phyloP scores from a whole-genome alignment of 2,329 filamentous ascomycete genomes.

The Claviceps fusiformis region DNA sequence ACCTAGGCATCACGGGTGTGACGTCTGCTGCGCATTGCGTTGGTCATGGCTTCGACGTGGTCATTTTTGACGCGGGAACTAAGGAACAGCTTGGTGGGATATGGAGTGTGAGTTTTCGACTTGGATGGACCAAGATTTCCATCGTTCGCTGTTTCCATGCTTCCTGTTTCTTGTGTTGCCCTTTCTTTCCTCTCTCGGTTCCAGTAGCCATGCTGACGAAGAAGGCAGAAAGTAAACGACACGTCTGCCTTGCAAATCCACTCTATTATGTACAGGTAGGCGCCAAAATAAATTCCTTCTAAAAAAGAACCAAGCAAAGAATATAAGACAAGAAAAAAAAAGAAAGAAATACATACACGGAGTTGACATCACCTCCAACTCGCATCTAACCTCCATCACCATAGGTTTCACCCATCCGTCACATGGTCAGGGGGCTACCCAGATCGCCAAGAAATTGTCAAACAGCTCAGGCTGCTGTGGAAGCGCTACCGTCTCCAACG shows the following conservation, averaged over 20 bases:
- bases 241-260: constrained; percentile 76
- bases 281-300: too few species aligned
- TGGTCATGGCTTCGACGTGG: constrained; percentile 73
- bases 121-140: too few species aligned
- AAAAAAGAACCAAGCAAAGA: too few species aligned
- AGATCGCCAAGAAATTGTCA: constrained; percentile 59
- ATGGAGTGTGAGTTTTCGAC: constrained; percentile 48
- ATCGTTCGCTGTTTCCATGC: too few species aligned
- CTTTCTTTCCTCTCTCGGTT: background rate
- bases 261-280: constrained; percentile 62
- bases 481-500: constrained; percentile 57
- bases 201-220: background rate
- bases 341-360: too few species aligned
- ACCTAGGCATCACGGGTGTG: constrained; percentile 57
- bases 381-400: too few species aligned
- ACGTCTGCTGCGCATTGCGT: constrained; percentile 72
- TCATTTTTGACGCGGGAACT: constrained; percentile 60
- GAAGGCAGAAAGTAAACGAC: constrained; percentile 56
- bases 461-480: constrained; percentile 61
- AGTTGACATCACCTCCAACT: too few species aligned
- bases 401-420: constrained; percentile 60
- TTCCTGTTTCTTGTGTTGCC: background rate
- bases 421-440: constrained; percentile 67
- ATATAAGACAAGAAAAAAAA: too few species aligned
- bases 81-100: constrained; percentile 61